Evolutionary conservation across 805 yeast species (phyloP).

Genomic region (Suhomyces sp.): DNA sequence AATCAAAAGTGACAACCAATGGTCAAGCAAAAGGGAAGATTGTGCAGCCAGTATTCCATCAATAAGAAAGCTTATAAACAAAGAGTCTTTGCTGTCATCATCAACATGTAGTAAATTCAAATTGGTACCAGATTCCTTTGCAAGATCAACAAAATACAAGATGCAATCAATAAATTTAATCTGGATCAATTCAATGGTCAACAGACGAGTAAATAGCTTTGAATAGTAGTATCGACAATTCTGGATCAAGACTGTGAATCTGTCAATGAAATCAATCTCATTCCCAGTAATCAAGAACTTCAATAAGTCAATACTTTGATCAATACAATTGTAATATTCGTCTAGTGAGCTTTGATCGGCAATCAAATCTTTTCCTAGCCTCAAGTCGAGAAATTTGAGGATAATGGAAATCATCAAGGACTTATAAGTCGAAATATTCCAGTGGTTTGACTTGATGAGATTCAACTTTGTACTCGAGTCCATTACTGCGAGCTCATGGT

Average conservation of each 20-base stretch:
- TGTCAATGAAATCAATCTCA: constrained; percentile 51
- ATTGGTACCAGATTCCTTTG: constrained; percentile 28
- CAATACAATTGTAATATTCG: constrained; percentile 29
- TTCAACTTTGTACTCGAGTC: constrained; percentile 45
- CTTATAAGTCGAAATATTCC: constrained; percentile 63
- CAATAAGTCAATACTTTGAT: constrained; percentile 44
- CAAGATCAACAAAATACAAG: constrained; percentile 26
- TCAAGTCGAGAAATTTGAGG: constrained; percentile 44
- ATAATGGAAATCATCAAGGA: constrained; percentile 49
- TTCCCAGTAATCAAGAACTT: constrained; percentile 51
- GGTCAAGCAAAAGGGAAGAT: constrained; percentile 42
- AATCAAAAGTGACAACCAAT: constrained; percentile 51
- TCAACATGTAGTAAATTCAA: constrained; percentile 31
- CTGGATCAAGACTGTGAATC: constrained; percentile 43
- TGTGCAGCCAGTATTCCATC: constrained; percentile 48
- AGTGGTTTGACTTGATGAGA: constrained; percentile 40
- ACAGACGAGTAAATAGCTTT: too few relatives aligned
- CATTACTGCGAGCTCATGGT: constrained; percentile 58
- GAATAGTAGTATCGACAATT: constrained; percentile 27
- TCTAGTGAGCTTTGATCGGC: constrained; percentile 16
- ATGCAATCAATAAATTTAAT: constrained; percentile 28
- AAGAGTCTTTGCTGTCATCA: constrained; percentile 29
- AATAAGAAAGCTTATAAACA: constrained; percentile 45
- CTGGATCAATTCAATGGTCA: constrained; percentile 31
- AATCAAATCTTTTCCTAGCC: constrained; percentile 17